These are phyloP conservation scores for Hymenoscyphus salicellus DNA, from an alignment of 2,329 filamentous ascomycete genomes.

Conservation along the genomic window DNA sequence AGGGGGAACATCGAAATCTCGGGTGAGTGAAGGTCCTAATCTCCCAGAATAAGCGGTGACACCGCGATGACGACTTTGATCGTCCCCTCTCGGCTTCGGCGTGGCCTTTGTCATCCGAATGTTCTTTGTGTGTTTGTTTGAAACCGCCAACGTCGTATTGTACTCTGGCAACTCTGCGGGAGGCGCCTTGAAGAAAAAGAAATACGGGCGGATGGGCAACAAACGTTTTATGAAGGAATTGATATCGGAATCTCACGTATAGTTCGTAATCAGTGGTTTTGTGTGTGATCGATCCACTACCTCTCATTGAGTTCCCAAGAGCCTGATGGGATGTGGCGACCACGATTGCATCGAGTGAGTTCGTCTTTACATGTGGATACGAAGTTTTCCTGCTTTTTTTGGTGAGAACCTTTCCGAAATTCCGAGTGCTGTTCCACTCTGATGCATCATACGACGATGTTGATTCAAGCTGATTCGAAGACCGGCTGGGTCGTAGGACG, in stretches of 20 bases:
- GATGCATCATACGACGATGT: neutral
- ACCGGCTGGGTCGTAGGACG: too few species aligned
- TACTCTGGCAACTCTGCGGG: neutral
- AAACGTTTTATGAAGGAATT: too few species aligned
- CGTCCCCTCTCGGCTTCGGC: neutral
- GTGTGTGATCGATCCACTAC: too few species aligned
- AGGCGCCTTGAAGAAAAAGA: neutral
- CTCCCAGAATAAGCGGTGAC: conserved; percentile 1
- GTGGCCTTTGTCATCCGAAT: neutral
- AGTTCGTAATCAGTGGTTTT: too few species aligned
- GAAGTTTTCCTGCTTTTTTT: too few species aligned
- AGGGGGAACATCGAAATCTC: conserved; percentile 5
- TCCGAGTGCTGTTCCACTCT: neutral
- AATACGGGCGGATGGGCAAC: neutral
- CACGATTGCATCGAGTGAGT: too few species aligned
- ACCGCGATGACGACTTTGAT: conserved; percentile 7
- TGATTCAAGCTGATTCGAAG: too few species aligned
- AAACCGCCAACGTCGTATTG: conserved; percentile 3
- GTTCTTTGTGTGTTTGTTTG: neutral
- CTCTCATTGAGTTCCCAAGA: too few species aligned
- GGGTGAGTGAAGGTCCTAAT: conserved; percentile 7
- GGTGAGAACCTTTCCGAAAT: neutral
- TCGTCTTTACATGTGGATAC: too few species aligned
- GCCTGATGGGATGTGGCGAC: too few species aligned
- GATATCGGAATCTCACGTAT: too few species aligned